Conservation (phyloP, 768 basidiomycete genomes). For the Auriscalpium microsporum region DNA sequence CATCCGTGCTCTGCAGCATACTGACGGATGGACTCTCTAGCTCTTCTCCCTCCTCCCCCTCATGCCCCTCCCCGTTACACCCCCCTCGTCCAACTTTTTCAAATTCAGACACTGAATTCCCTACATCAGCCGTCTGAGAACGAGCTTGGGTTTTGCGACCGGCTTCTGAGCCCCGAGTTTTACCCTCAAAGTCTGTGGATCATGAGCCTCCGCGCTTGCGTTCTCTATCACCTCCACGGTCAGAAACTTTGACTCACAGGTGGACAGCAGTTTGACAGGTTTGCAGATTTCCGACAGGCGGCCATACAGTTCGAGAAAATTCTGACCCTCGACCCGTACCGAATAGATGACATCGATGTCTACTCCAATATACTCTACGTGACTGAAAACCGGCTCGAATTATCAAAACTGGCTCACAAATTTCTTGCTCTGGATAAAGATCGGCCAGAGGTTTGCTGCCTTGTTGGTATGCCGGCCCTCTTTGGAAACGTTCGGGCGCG, state of each 20-base stretch:
- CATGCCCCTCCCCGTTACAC: slow-evolving; percentile 40
- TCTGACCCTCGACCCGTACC: slow-evolving; percentile 70
- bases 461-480: slow-evolving; percentile 61
- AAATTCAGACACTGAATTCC: slow-evolving; percentile 83
- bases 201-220: slow-evolving; percentile 78
- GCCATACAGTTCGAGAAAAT: slow-evolving; percentile 82
- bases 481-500: not conserved
- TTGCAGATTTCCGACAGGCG: slow-evolving; percentile 78
- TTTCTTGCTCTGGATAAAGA: slow-evolving; percentile 86
- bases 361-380: slow-evolving; percentile 97
- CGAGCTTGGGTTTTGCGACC: slow-evolving; percentile 74
- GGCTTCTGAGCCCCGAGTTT: slow-evolving; percentile 56
- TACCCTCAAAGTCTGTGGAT: slow-evolving; percentile 83
- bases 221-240: slow-evolving; percentile 89
- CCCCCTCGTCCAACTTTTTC: slow-evolving; percentile 62
- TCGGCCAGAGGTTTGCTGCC: slow-evolving; percentile 91
- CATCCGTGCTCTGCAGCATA: not conserved
- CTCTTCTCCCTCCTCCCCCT: slow-evolving; percentile 36
- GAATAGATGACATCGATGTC: slow-evolving; percentile 92
- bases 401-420: slow-evolving; percentile 87
- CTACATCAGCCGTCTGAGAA: slow-evolving; percentile 84
- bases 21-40: slow-evolving; percentile 23
- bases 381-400: slow-evolving; percentile 77
- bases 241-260: slow-evolving; percentile 18
- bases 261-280: slow-evolving; percentile 2